Evolutionary conservation across 192 early-diverging fungal genomes (phyloP).

Genomic region (Entophlyctis helioformis): DNA sequence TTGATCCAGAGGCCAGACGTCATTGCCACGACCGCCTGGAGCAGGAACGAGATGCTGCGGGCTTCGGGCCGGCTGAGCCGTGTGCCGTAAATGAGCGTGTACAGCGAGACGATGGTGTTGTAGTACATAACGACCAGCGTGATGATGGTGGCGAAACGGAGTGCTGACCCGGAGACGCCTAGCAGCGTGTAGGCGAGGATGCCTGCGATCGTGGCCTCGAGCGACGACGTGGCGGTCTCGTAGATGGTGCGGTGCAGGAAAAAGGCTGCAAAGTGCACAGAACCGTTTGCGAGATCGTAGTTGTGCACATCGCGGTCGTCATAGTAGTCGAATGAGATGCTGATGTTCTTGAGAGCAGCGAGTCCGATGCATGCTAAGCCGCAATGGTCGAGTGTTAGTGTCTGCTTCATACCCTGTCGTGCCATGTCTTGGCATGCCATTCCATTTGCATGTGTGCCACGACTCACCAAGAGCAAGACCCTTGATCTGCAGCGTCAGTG

Average conservation of each 20-base stretch:
- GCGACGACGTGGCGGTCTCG: slow-evolving; percentile 16
- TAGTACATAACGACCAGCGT: slow-evolving; percentile 16
- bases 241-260: slow-evolving; percentile 16
- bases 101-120: slow-evolving; percentile 18
- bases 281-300: slow-evolving; percentile 17
- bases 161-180: slow-evolving; percentile 9
- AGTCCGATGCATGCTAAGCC: slow-evolving; percentile 18
- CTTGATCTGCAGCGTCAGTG: slow-evolving; percentile 15
- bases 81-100: slow-evolving; percentile 22
- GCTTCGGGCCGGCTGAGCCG: slow-evolving; percentile 14
- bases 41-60: slow-evolving; percentile 16
- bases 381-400: neutral
- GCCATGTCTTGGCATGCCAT: slow-evolving; percentile 2
- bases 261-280: slow-evolving; percentile 8
- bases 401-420: neutral
- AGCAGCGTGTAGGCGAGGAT: slow-evolving; percentile 13
- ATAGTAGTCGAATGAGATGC: slow-evolving; percentile 27
- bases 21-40: slow-evolving; percentile 15
- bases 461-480: no score
- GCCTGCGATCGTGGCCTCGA: slow-evolving; percentile 13
- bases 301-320: slow-evolving; percentile 19
- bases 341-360: slow-evolving; percentile 22
- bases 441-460: no score
- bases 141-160: slow-evolving; percentile 13
- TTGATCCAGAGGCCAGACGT: slow-evolving; percentile 19